Evolutionary conservation across 169 alveolate genomes (phyloP), one percentile per base, ranked within the genome.

Genomic region (Babesia divergens): DNA sequence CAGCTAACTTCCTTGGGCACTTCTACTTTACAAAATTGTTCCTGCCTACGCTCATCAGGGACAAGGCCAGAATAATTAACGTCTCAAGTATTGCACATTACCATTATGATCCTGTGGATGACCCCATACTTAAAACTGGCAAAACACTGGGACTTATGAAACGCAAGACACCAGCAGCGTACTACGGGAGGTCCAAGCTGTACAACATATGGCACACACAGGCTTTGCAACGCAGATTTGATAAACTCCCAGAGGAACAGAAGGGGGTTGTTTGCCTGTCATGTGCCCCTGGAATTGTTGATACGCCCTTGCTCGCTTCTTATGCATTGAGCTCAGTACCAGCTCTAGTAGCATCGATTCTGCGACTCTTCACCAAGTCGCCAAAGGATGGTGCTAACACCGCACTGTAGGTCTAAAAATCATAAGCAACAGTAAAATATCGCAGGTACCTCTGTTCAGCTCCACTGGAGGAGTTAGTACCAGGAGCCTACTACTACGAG

Each of bases 61-160:
- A 35, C 31, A 26, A 28, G 28, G 83, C 74, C 11, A 24, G 87
- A 29, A 34, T 79, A 2, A 66, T 79, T 31, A 79, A 79, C 54
- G 70, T 79, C 7, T 79, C 87, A 7, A 79, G 87, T 37, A 38
- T 79, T 5, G 87, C 87, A 22, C 87, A 79, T 47, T 69, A 49
- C 51, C 18, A 38, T 32, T 79, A 79, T 47, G 29, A 79, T 43
- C 87, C 87, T 22, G 38, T 37, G 51, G 37, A 51, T 11, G 85
- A 76, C 42, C 50, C 44, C n/a, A 18, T 76, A 7, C 38, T 76
- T 24, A 34, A 34, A 8, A 38, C 28, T 16, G 71, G 64, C 6
- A 20, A 58, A 8, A 66, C 85, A 22, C 31, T 38, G 49, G 26
- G 38, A 22, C 37, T 76, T 6, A 40, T 46, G 6, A 11, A 6